Evolutionary conservation across 176 grass and related monocot species (phyloP).

Genomic region (Ananas comosus): DNA sequence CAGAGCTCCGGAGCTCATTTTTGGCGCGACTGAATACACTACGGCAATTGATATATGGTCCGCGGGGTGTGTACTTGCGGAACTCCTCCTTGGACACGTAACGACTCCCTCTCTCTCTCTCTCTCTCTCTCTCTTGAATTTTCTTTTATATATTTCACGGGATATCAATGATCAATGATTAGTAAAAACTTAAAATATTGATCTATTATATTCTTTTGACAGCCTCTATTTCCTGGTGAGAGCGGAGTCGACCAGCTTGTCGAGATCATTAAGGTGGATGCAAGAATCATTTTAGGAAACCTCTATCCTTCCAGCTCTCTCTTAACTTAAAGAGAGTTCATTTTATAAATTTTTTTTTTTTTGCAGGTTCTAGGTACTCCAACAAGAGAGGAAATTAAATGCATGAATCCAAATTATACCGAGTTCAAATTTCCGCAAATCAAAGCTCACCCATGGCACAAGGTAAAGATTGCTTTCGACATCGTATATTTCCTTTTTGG

Average conservation of each 20-base stretch:
- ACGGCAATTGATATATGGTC: constrained; percentile 71
- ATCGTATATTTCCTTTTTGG: neutral
- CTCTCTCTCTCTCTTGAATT: neutral
- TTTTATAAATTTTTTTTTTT: neutral
- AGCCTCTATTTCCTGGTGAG: constrained; percentile 61
- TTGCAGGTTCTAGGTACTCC: constrained; percentile 12
- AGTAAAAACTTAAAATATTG: no score
- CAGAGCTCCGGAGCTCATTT: constrained; percentile 60
- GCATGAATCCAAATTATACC: constrained; percentile 17
- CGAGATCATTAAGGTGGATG: constrained; percentile 48
- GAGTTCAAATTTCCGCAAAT: constrained; percentile 24
- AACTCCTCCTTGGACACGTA: constrained; percentile 61
- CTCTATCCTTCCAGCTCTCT: neutral
- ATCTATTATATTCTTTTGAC: constrained; percentile 12
- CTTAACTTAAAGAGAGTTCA: neutral
- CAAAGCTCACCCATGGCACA: constrained; percentile 17
- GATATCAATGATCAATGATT: no score
- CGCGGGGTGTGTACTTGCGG: constrained; percentile 61
- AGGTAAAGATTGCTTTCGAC: neutral
- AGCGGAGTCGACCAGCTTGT: constrained; percentile 56
- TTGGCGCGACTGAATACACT: constrained; percentile 63
- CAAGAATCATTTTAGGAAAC: neutral
- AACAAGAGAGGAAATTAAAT: constrained; percentile 19
- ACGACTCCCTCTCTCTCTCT: constrained; percentile 1
- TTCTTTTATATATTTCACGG: neutral